phyloP scores from a whole-genome alignment of 306 rosid genomes.

The Cucurbita maxima region DNA sequence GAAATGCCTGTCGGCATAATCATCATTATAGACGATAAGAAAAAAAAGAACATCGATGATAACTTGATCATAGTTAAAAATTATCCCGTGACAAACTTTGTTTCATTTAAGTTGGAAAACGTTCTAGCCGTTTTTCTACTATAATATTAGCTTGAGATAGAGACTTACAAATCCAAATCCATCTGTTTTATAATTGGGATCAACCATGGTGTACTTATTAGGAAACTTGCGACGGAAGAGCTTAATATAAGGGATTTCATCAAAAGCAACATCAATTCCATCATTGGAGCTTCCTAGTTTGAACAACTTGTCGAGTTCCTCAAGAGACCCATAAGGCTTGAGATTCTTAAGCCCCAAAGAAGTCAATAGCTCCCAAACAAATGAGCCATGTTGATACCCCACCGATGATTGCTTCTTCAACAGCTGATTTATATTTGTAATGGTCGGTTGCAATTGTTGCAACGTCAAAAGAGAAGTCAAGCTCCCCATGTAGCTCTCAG shows the following conservation, averaged over 20 bases:
- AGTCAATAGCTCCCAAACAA: slow-evolving; percentile 13
- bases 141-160: too few relatives aligned
- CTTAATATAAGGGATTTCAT: slow-evolving; percentile 14
- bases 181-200: slow-evolving; percentile 22
- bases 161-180: slow-evolving; percentile 56
- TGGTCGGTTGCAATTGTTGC: slow-evolving; percentile 30
- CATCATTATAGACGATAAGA: neutral
- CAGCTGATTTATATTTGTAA: slow-evolving; percentile 24
- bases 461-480: slow-evolving; percentile 43
- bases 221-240: neutral
- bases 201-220: slow-evolving; percentile 30
- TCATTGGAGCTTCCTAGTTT: slow-evolving; percentile 22
- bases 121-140: too few relatives aligned
- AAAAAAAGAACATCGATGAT: too few relatives aligned
- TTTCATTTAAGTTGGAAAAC: too few relatives aligned
- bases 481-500: slow-evolving; percentile 54
- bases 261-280: slow-evolving; percentile 30
- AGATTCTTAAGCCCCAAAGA: slow-evolving; percentile 13
- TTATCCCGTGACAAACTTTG: too few relatives aligned
- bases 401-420: slow-evolving; percentile 15
- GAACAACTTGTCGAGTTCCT: slow-evolving; percentile 25
- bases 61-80: too few relatives aligned
- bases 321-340: slow-evolving; percentile 6
- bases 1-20: slow-evolving; percentile 17
- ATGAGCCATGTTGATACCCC: slow-evolving; percentile 28